These are phyloP conservation scores for Camellia sinensis DNA, from an alignment of 148 eudicot genomes.

Conservation along the genomic window DNA sequence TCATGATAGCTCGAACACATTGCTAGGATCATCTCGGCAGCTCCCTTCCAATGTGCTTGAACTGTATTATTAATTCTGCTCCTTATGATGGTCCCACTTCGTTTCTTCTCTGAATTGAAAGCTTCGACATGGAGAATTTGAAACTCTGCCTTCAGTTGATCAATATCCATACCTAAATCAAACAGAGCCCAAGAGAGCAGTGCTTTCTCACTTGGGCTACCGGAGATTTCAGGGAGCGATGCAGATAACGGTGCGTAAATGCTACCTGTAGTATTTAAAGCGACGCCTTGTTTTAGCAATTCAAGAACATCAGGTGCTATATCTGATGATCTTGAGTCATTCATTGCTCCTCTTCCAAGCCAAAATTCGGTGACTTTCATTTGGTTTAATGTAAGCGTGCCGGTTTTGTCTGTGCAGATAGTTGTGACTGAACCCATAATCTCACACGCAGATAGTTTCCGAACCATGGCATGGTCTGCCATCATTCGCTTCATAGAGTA, in stretches of 20 bases:
- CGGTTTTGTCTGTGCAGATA: constrained; percentile 54
- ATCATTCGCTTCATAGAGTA: constrained; percentile 34
- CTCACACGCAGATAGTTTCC: constrained; percentile 53
- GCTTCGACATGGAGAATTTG: constrained; percentile 36
- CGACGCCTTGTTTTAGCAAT: neutral
- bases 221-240: constrained; percentile 26
- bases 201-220: constrained; percentile 48
- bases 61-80: neutral
- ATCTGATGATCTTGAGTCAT: neutral
- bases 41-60: constrained; percentile 47
- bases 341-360: constrained; percentile 15
- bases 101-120: constrained; percentile 40
- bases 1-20: constrained; percentile 36
- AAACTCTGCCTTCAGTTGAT: constrained; percentile 12
- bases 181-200: constrained; percentile 38
- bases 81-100: constrained; percentile 30
- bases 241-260: neutral
- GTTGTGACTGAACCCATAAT: constrained; percentile 54
- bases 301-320: neutral
- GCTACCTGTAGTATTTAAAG: neutral
- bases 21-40: constrained; percentile 47
- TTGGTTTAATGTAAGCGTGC: constrained; percentile 46
- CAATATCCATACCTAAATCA: constrained; percentile 32
- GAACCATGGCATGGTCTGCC: constrained; percentile 37
- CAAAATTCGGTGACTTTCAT: constrained; percentile 28